These are phyloP conservation scores for Phytopythium chamaehyphon DNA, from an alignment of 352 stramenopile species.

Conservation along the genomic window DNA sequence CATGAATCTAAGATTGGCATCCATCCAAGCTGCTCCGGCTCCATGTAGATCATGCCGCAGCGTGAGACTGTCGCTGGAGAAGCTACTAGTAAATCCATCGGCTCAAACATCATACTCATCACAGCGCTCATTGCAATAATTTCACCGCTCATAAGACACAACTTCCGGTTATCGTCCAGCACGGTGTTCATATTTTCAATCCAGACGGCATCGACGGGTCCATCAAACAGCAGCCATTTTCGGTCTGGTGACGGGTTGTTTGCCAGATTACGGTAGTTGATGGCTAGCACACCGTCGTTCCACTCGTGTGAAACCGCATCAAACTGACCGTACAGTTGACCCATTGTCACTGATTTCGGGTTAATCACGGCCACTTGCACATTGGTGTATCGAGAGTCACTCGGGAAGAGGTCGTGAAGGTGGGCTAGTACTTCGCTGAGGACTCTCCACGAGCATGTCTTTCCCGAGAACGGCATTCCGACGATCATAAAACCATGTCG, in stretches of 20 bases:
- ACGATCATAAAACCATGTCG: constrained; percentile 96
- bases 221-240: constrained; percentile 94
- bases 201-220: constrained; percentile 91
- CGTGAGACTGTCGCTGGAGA: constrained; percentile 91
- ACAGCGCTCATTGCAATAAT: constrained; percentile 93
- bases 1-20: constrained; percentile 87
- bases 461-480: constrained; percentile 92
- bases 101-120: constrained; percentile 97
- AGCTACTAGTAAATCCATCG: constrained; percentile 92
- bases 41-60: constrained; percentile 95
- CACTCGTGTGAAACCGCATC: constrained; percentile 94
- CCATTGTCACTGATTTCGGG: constrained; percentile 92
- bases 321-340: constrained; percentile 93
- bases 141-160: constrained; percentile 92
- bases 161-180: constrained; percentile 93
- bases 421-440: constrained; percentile 86
- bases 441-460: constrained; percentile 89
- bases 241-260: constrained; percentile 72
- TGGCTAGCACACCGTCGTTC: constrained; percentile 92
- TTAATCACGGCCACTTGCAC: constrained; percentile 88
- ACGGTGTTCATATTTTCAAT: constrained; percentile 97
- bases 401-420: constrained; percentile 62
- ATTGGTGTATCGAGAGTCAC: constrained; percentile 70
- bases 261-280: constrained; percentile 86
- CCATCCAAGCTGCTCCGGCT: constrained; percentile 90